phyloP scores from a whole-genome alignment of 1,284 basidiomycete genomes.

The Ganoderma sinense region DNA sequence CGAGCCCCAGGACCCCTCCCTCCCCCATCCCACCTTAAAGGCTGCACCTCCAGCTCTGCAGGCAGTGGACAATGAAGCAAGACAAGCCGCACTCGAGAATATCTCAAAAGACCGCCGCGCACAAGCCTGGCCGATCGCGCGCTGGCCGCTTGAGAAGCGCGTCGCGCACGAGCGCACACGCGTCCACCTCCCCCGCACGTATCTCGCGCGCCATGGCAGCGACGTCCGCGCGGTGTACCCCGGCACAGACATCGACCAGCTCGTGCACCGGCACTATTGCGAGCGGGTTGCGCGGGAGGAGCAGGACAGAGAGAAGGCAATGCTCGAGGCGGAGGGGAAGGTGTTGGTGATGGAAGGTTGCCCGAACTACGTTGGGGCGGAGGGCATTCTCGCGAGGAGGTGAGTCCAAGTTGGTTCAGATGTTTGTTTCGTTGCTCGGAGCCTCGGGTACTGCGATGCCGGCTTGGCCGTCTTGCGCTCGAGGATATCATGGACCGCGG shows the following conservation, averaged over 20 bases:
- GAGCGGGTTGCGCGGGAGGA: slow-evolving; percentile 34
- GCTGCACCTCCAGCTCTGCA: slow-evolving; percentile 9
- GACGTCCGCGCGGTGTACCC: slow-evolving; percentile 42
- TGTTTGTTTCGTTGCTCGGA: background rate
- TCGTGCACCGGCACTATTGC: slow-evolving; percentile 47
- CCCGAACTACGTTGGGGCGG: slow-evolving; percentile 49
- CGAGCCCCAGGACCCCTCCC: slow-evolving; percentile 7
- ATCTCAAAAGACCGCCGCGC: slow-evolving; percentile 39
- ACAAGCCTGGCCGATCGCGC: slow-evolving; percentile 44
- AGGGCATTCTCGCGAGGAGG: slow-evolving; percentile 44
- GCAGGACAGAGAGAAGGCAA: slow-evolving; percentile 48
- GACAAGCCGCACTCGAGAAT: slow-evolving; percentile 32
- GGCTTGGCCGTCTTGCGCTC: background rate
- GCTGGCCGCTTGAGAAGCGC: slow-evolving; percentile 45
- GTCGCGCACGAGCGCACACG: slow-evolving; percentile 35
- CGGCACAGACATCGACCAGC: slow-evolving; percentile 48
- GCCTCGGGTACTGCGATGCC: background rate
- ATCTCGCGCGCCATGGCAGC: slow-evolving; percentile 45
- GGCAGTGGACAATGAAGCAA: slow-evolving; percentile 14
- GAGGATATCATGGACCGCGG: background rate
- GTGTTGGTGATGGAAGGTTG: slow-evolving; percentile 22
- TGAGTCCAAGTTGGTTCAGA: slow-evolving; percentile 27
- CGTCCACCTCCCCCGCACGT: slow-evolving; percentile 49
- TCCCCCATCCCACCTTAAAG: slow-evolving; percentile 18
- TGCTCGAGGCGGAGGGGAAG: slow-evolving; percentile 33